These are phyloP conservation scores for Tolypocladium inflatum DNA, from an alignment of 2,329 filamentous ascomycete genomes.

Conservation along the genomic window DNA sequence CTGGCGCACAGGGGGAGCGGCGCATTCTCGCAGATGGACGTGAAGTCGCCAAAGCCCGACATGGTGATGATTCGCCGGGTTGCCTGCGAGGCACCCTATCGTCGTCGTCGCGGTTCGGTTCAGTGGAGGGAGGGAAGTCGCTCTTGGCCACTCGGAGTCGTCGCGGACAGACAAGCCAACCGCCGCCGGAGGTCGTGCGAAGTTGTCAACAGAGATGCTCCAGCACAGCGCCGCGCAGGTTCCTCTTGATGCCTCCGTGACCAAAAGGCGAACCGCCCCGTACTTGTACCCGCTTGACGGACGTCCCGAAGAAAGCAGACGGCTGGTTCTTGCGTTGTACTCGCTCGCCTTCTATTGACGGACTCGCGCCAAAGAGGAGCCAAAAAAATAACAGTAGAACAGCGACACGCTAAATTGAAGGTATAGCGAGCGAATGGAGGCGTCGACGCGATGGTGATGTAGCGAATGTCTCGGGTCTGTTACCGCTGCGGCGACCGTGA, in stretches of 20 bases:
- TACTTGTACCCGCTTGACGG: not conserved
- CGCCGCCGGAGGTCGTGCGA: not conserved
- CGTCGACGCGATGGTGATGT: not conserved
- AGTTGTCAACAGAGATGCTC: not conserved
- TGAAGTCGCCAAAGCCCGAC: slow-evolving; percentile 90
- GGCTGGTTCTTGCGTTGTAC: not conserved
- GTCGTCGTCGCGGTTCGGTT: not conserved
- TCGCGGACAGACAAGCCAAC: not conserved
- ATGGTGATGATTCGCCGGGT: slow-evolving; percentile 23
- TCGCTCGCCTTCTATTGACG: not conserved
- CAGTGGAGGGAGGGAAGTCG: not conserved
- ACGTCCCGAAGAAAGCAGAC: not conserved
- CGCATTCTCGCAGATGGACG: slow-evolving; percentile 73
- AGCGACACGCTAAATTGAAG: not conserved
- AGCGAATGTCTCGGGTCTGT: not conserved
- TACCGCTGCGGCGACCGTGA: not conserved
- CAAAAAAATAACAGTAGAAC: not conserved
- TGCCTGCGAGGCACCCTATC: not conserved
- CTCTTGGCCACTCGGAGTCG: not conserved
- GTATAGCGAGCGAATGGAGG: not conserved
- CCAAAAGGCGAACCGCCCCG: not conserved
- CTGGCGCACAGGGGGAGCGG: slow-evolving; percentile 80
- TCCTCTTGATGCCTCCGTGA: not conserved
- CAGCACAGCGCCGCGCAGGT: not conserved
- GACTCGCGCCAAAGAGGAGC: not conserved